Evolutionary conservation across 345 rosid genomes (phyloP).

Genomic region (Isatis tinctoria): DNA sequence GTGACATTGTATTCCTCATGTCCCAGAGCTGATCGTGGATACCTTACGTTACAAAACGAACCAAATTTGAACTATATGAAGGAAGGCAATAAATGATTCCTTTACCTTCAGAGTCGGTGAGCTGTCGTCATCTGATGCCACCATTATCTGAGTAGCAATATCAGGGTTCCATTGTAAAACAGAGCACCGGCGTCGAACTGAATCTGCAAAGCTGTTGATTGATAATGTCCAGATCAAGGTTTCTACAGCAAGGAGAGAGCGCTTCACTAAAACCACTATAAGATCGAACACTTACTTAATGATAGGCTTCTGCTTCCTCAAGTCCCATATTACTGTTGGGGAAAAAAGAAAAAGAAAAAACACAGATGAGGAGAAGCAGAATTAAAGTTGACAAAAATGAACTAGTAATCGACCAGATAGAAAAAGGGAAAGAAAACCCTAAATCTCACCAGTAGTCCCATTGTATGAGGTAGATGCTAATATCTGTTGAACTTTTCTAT

Average conservation of each 20-base stretch:
- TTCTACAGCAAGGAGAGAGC: neutral
- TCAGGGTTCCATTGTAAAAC: slow-evolving; percentile 99
- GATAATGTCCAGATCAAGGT: slow-evolving; percentile 21
- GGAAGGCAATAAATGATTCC: neutral
- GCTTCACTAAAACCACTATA: neutral
- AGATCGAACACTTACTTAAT: slow-evolving; percentile 58
- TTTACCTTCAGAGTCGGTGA: slow-evolving; percentile 81
- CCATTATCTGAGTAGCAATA: slow-evolving; percentile 92
- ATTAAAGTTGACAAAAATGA: neutral
- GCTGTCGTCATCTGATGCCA: slow-evolving; percentile 95
- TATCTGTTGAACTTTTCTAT: slow-evolving; percentile 87
- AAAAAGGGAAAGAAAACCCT: neutral
- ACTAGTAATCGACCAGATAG: neutral
- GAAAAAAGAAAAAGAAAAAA: neutral
- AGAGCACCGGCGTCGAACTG: slow-evolving; percentile 86
- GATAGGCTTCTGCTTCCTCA: slow-evolving; percentile 92
- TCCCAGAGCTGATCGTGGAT: slow-evolving; percentile 89
- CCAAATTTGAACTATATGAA: slow-evolving; percentile 1
- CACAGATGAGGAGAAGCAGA: neutral
- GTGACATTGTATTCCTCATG: slow-evolving; percentile 87
- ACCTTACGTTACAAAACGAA: slow-evolving; percentile 17
- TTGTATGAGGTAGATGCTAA: slow-evolving; percentile 90
- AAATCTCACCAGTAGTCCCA: slow-evolving; percentile 88
- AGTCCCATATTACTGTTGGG: slow-evolving; percentile 88
- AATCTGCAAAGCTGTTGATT: slow-evolving; percentile 79